These are phyloP conservation scores for Tetraselmis striata DNA, from an alignment of 139 green algal genomes.

Conservation along the genomic window DNA sequence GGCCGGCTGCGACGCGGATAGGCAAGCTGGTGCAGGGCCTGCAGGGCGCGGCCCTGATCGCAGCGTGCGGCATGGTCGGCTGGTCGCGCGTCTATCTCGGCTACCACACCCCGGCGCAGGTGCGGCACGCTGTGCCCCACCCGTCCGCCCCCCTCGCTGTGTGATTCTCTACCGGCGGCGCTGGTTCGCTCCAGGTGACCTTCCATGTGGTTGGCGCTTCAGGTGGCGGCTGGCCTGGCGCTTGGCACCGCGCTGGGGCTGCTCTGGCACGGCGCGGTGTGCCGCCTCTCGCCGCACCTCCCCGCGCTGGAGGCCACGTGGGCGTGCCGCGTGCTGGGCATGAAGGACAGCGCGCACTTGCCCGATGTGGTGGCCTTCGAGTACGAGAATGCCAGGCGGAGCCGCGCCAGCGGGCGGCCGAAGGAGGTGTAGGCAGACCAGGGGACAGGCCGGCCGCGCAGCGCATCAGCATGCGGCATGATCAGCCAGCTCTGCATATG, in stretches of 20 bases:
- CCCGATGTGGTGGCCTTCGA: not conserved
- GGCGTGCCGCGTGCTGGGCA: not conserved
- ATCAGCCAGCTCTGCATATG: not conserved
- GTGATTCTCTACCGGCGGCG: not conserved
- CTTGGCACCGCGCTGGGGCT: constrained; percentile 6
- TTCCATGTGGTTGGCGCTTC: not conserved
- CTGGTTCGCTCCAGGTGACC: not conserved
- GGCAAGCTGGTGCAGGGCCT: not conserved
- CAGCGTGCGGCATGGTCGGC: not conserved
- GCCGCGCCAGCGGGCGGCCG: not conserved
- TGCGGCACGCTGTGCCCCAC: not conserved
- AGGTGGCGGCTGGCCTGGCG: constrained; percentile 17
- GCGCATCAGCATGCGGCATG: not conserved
- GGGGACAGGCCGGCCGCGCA: not conserved
- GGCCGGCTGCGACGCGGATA: not conserved
- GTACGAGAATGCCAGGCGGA: not conserved
- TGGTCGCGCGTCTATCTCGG: constrained; percentile 3
- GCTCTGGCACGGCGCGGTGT: not conserved
- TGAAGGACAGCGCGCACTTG: not conserved
- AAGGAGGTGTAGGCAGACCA: not conserved
- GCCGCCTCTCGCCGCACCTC: not conserved
- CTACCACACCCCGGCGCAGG: constrained; percentile 4
- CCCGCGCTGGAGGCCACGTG: not conserved
- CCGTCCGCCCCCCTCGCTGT: not conserved
- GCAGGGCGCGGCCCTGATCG: not conserved